Evolutionary conservation across 176 grass and related monocot species (phyloP).

Genomic region (Hordeum vulgare): DNA sequence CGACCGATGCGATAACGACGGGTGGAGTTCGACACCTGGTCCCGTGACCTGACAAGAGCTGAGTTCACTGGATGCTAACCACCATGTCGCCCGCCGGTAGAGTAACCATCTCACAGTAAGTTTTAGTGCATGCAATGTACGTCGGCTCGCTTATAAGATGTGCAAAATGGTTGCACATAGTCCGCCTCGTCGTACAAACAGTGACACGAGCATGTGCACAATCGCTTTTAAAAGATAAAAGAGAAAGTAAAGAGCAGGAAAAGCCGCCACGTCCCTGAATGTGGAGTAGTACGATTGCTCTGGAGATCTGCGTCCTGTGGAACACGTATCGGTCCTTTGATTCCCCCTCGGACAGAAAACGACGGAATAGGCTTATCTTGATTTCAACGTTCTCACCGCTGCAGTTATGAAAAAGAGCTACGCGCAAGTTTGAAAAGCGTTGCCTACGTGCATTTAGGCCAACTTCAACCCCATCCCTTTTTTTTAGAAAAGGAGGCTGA

Average conservation of each 20-base stretch:
- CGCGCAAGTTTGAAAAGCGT: no score
- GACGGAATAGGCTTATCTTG: neutral
- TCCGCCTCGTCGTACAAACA: neutral
- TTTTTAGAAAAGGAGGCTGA: no score
- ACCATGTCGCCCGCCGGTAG: neutral
- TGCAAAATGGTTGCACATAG: neutral
- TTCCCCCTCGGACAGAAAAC: neutral
- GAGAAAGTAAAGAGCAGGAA: neutral
- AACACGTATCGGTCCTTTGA: slow-evolving; percentile 21
- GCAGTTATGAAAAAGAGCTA: neutral
- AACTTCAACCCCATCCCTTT: no score
- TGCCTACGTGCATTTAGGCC: neutral
- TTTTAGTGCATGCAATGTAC: no score
- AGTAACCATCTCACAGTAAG: no score
- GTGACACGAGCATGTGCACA: neutral
- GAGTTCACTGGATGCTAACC: neutral
- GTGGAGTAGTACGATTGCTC: neutral
- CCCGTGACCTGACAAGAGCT: neutral
- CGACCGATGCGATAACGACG: slow-evolving; percentile 17
- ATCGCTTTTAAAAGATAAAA: neutral
- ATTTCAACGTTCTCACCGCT: slow-evolving; percentile 7
- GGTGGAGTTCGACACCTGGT: slow-evolving; percentile 20
- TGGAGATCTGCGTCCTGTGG: neutral
- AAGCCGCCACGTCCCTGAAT: neutral
- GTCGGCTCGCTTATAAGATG: neutral